These are phyloP conservation scores for Salisapilia sapeloensis DNA, from an alignment of 352 stramenopile species.

Conservation along the genomic window DNA sequence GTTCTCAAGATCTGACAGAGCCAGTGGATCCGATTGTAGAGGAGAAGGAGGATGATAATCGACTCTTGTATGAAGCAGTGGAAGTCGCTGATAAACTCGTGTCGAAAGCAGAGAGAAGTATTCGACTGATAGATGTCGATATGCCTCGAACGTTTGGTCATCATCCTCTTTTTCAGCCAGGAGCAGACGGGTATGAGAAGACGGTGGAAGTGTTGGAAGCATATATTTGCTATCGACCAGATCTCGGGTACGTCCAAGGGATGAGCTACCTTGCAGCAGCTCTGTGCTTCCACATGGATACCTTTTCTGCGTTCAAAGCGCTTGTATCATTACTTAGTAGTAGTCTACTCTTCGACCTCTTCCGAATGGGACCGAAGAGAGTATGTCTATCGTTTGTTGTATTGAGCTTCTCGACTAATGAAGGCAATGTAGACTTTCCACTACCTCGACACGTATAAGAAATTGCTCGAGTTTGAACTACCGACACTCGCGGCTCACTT, in stretches of 20 bases:
- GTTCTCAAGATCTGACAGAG: no score
- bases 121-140: constrained; percentile 66
- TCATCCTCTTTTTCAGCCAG: constrained; percentile 58
- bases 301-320: constrained; percentile 74
- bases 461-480: constrained; percentile 67
- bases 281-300: constrained; percentile 79
- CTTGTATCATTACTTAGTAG: constrained; percentile 69
- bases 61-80: constrained; percentile 35
- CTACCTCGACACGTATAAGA: constrained; percentile 63
- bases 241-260: constrained; percentile 74
- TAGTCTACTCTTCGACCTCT: constrained; percentile 79
- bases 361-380: constrained; percentile 57
- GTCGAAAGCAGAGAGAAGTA: constrained; percentile 59
- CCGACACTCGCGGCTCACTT: constrained; percentile 44
- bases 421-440: constrained; percentile 78
- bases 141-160: constrained; percentile 78
- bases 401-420: constrained; percentile 1
- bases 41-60: constrained; percentile 1
- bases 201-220: constrained; percentile 71
- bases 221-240: constrained; percentile 75
- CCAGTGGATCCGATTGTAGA: constrained; percentile 1
- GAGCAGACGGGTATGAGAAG: constrained; percentile 44
- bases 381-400: constrained; percentile 11
- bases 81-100: constrained; percentile 71
- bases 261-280: constrained; percentile 80